phyloP scores from a whole-genome alignment of 352 stramenopile species.

The Phytopythium chamaehyphon region DNA sequence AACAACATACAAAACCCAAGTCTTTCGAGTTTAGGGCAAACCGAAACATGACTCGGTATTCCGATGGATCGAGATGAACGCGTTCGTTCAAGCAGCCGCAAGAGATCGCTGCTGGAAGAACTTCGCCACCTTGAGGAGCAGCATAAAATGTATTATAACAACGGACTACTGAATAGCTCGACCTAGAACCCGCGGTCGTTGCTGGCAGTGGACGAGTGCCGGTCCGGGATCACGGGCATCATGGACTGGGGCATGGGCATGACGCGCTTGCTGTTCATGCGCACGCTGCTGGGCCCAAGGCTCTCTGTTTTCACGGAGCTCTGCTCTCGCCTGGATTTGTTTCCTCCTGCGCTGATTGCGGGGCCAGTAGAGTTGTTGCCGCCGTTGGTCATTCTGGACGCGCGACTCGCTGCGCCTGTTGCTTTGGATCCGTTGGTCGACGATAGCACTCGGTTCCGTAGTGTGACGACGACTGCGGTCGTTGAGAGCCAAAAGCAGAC shows the following conservation, averaged over 20 bases:
- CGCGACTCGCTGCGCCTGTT: not conserved
- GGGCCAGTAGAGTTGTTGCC: not conserved
- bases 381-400: not conserved
- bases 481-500: constrained; percentile 60
- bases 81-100: no score
- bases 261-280: constrained; percentile 1
- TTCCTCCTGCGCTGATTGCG: not conserved
- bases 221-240: constrained; percentile 5
- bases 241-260: not conserved
- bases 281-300: not conserved
- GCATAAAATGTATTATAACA: no score
- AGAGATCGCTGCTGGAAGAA: no score
- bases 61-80: no score
- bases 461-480: constrained; percentile 3
- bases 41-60: no score
- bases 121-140: no score
- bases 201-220: not conserved
- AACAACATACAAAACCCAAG: no score
- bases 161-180: no score
- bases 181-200: not conserved
- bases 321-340: constrained; percentile 2
- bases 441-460: constrained; percentile 1
- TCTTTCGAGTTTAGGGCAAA: not conserved
- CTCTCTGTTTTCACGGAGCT: constrained; percentile 1
- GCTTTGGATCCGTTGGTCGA: not conserved